Conservation (phyloP, 345 rosid genomes). For the Firmiana major region DNA sequence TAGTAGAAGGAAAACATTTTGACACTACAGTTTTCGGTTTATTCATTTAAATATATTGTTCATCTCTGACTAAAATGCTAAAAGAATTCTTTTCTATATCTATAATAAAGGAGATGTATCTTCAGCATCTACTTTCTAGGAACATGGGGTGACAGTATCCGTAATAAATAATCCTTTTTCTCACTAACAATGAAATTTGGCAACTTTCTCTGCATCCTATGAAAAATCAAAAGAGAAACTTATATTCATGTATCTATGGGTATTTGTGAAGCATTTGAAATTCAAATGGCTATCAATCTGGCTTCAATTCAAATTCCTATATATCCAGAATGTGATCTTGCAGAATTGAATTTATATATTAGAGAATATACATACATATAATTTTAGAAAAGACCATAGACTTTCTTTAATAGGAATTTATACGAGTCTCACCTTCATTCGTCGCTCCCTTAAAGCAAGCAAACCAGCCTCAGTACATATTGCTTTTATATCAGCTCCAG, state of each 20-base stretch:
- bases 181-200: neutral
- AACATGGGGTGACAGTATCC: neutral
- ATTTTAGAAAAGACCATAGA: neutral
- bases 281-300: neutral
- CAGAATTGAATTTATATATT: neutral
- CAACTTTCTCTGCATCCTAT: neutral
- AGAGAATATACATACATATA: neutral
- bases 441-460: conserved; percentile 92
- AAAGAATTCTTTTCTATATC: neutral
- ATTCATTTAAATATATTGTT: neutral
- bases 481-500: conserved; percentile 98
- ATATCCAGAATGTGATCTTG: neutral
- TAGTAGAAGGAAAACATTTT: neutral
- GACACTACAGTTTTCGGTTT: neutral
- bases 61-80: neutral
- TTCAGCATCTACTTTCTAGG: neutral
- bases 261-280: neutral
- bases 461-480: conserved; percentile 97
- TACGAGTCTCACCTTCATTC: conserved; percentile 69
- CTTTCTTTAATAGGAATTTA: neutral
- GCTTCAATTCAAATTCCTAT: neutral
- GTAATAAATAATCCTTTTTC: neutral
- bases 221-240: neutral
- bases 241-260: neutral
- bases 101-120: neutral